Evolutionary conservation across 352 stramenopile genomes (phyloP).

Genomic region (Halophytophthora batemanensis): DNA sequence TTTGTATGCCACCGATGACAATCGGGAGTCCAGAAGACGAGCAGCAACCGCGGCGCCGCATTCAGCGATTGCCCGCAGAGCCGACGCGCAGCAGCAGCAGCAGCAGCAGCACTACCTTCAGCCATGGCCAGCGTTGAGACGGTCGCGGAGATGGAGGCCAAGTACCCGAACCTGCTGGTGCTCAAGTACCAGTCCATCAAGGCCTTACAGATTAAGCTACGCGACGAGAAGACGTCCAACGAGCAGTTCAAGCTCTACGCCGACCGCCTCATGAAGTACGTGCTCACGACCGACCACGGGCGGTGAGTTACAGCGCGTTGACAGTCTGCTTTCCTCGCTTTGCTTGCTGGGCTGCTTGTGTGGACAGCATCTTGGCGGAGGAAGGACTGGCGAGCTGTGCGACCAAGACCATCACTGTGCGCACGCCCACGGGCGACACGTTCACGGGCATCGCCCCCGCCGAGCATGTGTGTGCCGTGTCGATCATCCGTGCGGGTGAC

Average conservation of each 20-base stretch:
- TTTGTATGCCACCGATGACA: background rate
- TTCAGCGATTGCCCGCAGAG: conserved; percentile 3
- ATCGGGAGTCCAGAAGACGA: conserved; percentile 7
- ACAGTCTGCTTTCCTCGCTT: background rate
- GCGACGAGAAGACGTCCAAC: conserved; percentile 60
- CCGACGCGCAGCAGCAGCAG: background rate
- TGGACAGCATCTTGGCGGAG: conserved; percentile 57
- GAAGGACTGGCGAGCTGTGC: conserved; percentile 69
- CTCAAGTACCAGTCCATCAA: conserved; percentile 62
- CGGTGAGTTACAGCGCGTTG: background rate
- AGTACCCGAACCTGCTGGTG: conserved; percentile 64
- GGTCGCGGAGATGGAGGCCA: conserved; percentile 48
- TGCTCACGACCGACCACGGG: background rate
- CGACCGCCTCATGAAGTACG: conserved; percentile 72
- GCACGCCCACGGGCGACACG: conserved; percentile 66
- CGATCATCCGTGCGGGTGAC: conserved; percentile 92
- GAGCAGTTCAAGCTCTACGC: conserved; percentile 80
- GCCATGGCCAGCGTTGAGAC: conserved; percentile 43
- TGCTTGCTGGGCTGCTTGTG: conserved; percentile 1
- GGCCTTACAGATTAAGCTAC: conserved; percentile 71
- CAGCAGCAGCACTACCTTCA: background rate
- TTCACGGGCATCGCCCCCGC: conserved; percentile 50
- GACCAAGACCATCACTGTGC: conserved; percentile 45
- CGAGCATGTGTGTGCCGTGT: conserved; percentile 87
- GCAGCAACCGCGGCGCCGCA: background rate